Evolutionary conservation across 169 alveolate genomes (phyloP).

Genomic region (Cryptosporidium viatorum): DNA sequence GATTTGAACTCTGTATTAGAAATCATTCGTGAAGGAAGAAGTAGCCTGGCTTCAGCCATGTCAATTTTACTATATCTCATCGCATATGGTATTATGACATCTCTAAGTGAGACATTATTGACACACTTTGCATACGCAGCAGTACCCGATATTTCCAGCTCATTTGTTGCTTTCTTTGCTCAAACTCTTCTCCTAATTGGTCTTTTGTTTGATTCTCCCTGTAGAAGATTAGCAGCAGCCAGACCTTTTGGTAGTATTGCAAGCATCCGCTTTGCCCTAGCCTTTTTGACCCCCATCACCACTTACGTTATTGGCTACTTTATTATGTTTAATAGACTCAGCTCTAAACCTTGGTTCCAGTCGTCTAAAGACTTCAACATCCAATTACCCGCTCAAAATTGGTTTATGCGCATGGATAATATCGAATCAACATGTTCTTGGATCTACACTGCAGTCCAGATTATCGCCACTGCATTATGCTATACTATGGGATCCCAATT

Average conservation of each 20-base stretch:
- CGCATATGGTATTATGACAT: slow-evolving; percentile 23
- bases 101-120: slow-evolving; percentile 27
- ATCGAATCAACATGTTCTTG: slow-evolving; percentile 42
- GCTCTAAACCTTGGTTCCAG: slow-evolving; percentile 52
- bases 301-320: slow-evolving; percentile 31
- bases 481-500: slow-evolving; percentile 74
- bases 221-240: slow-evolving; percentile 62
- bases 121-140: slow-evolving; percentile 68
- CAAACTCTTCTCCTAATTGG: slow-evolving; percentile 61
- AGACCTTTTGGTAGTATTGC: slow-evolving; percentile 70
- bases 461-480: slow-evolving; percentile 38
- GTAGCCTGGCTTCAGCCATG: slow-evolving; percentile 59
- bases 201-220: slow-evolving; percentile 30
- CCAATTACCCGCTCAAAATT: slow-evolving; percentile 49
- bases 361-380: slow-evolving; percentile 16
- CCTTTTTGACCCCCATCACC: slow-evolving; percentile 9
- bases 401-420: slow-evolving; percentile 71
- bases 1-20: slow-evolving; percentile 87
- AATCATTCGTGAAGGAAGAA: slow-evolving; percentile 79
- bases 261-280: slow-evolving; percentile 22
- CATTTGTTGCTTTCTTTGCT: slow-evolving; percentile 46
- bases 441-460: slow-evolving; percentile 50
- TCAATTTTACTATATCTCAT: slow-evolving; percentile 26
- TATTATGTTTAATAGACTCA: slow-evolving; percentile 32
- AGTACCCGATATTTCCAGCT: slow-evolving; percentile 35